A percentile compares a stretch with the other conserved stretches of the same genome.
Conservation (phyloP, 2,329 filamentous ascomycete species). For the Akanthomyces lecanii region DNA sequence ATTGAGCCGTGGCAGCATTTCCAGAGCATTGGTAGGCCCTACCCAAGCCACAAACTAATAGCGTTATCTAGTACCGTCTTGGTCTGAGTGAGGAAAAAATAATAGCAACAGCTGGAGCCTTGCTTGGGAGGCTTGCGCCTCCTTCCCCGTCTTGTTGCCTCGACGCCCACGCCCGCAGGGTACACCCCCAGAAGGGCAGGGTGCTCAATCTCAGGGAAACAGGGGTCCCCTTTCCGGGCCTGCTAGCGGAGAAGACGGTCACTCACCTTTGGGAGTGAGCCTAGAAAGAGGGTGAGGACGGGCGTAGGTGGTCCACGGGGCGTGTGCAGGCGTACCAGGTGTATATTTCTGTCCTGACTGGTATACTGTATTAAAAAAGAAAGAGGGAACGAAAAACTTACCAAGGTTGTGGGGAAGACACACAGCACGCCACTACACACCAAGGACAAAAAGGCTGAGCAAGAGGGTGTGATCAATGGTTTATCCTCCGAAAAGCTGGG, state of each 20-base stretch:
- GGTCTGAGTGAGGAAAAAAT: too few species aligned
- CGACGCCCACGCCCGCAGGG: too few species aligned
- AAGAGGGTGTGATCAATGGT: not conserved
- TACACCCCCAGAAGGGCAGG: too few species aligned
- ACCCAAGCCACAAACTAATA: too few species aligned
- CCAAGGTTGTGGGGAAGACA: conserved; percentile 6
- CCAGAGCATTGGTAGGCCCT: too few species aligned
- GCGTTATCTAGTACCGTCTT: too few species aligned
- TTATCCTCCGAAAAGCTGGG: conserved; percentile 7
- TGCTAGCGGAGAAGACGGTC: not conserved
- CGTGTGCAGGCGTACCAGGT: too few species aligned
- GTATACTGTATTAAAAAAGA: too few species aligned
- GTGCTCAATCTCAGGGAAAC: not conserved
- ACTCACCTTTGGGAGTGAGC: not conserved
- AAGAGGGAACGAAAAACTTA: not conserved
- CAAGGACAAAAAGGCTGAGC: not conserved
- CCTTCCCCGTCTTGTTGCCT: not conserved
- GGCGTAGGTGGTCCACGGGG: not conserved
- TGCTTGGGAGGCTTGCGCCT: not conserved
- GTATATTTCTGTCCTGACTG: too few species aligned
- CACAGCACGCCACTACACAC: not conserved
- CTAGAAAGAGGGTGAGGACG: not conserved
- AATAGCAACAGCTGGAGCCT: not conserved
- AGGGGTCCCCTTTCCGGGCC: not conserved
- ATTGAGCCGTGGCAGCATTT: too few species aligned